A percentile compares a stretch with the other conserved stretches of the same genome.
phyloP scores from a whole-genome alignment of 768 basidiomycete species.

The Mycena crocata region DNA sequence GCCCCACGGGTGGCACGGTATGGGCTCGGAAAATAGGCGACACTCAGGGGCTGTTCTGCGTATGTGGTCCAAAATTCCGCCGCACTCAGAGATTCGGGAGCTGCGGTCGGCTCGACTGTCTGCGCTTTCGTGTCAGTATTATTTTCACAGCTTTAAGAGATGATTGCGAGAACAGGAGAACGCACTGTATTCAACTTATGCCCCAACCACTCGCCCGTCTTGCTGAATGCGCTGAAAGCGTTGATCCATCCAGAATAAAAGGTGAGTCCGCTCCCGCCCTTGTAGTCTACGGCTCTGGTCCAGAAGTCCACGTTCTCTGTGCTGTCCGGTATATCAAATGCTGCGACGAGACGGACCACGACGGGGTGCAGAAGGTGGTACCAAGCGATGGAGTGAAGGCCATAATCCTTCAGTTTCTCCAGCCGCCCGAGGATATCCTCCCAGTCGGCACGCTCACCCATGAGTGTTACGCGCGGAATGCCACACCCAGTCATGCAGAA shows the following conservation, averaged over 20 bases:
- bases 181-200: background rate
- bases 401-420: constrained; percentile 53
- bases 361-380: constrained; percentile 53
- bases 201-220: constrained; percentile 8
- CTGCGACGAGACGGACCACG: constrained; percentile 49
- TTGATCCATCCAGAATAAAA: constrained; percentile 22
- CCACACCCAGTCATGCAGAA: constrained; percentile 49
- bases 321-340: constrained; percentile 14
- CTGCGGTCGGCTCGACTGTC: background rate
- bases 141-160: background rate
- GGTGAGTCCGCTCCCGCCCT: constrained; percentile 7
- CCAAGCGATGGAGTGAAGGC: constrained; percentile 48
- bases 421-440: constrained; percentile 47
- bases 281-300: background rate
- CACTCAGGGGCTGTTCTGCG: no score
- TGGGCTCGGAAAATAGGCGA: no score
- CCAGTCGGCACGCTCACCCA: constrained; percentile 56
- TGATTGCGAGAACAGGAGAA: background rate
- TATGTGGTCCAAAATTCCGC: constrained; percentile 12
- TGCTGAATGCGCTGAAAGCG: constrained; percentile 15
- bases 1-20: no score
- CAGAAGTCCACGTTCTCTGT: constrained; percentile 7
- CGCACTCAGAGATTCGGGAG: constrained; percentile 1
- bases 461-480: constrained; percentile 57
- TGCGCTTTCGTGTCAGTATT: background rate